These are phyloP conservation scores for Penicillium sp. DNA, from an alignment of 2,329 filamentous ascomycete species.

Conservation along the genomic window DNA sequence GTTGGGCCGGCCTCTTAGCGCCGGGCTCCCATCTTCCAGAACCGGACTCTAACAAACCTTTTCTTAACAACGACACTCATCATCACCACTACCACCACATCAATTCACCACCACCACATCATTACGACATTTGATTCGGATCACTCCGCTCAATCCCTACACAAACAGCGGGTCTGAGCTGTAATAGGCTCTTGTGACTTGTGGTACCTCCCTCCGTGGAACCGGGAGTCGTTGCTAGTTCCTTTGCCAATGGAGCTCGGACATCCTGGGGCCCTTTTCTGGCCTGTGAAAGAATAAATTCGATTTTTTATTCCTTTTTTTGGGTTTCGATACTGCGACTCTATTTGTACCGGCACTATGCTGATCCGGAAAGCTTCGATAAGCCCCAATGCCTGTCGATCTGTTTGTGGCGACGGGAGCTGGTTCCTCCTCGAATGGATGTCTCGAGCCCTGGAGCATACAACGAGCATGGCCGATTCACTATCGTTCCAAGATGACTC, in stretches of 20 bases:
- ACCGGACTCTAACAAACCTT: background rate
- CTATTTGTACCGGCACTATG: slow-evolving; percentile 7
- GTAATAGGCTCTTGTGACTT: slow-evolving; percentile 16
- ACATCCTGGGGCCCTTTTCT: slow-evolving; percentile 12
- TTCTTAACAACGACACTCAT: background rate
- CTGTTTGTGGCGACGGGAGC: slow-evolving; percentile 17
- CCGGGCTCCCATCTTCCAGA: background rate
- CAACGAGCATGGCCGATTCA: background rate
- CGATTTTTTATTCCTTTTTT: background rate
- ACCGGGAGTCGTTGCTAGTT: slow-evolving; percentile 21
- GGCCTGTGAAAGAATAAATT: slow-evolving; percentile 7
- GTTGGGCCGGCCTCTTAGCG: background rate
- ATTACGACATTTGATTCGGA: background rate
- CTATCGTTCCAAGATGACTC: background rate
- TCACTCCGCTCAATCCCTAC: background rate
- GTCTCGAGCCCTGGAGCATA: slow-evolving; percentile 10
- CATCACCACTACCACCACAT: background rate
- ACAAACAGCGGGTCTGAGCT: background rate
- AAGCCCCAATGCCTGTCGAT: slow-evolving; percentile 17
- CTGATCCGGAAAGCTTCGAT: slow-evolving; percentile 26
- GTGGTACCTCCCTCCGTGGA: slow-evolving; percentile 27
- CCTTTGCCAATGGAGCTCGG: slow-evolving; percentile 24
- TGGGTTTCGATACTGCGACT: background rate
- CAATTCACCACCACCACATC: slow-evolving; percentile 1
- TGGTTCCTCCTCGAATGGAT: background rate